Conservation (phyloP, 352 stramenopile genomes). For the Phytophthora palmivora region DNA sequence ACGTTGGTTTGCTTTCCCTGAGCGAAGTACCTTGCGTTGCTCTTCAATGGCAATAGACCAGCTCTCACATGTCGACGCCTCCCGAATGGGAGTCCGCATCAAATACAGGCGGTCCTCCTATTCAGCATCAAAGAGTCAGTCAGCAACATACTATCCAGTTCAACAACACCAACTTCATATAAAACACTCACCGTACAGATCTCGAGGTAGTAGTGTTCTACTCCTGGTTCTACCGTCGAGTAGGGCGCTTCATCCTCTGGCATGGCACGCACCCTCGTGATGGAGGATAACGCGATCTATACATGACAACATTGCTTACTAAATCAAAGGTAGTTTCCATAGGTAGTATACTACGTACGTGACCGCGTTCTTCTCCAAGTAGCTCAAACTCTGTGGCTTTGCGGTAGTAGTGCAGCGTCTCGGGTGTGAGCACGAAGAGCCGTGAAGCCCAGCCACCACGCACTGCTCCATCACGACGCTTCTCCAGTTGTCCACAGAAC, state of each 20-base stretch:
- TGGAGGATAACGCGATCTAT: constrained; percentile 67
- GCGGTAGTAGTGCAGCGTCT: constrained; percentile 85
- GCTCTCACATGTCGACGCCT: constrained; percentile 84
- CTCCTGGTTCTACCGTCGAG: constrained; percentile 55
- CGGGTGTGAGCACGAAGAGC: constrained; percentile 83
- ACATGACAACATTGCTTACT: constrained; percentile 3
- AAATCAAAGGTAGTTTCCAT: background rate
- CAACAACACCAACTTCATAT: background rate
- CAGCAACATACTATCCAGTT: background rate
- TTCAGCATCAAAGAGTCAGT: constrained; percentile 7
- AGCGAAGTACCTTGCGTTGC: constrained; percentile 75
- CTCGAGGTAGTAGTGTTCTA: constrained; percentile 85
- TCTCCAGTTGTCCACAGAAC: constrained; percentile 80
- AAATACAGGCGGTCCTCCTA: constrained; percentile 78
- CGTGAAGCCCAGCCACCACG: constrained; percentile 75
- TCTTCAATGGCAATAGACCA: constrained; percentile 88
- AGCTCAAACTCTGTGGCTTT: constrained; percentile 76
- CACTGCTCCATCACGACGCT: constrained; percentile 78
- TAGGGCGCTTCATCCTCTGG: constrained; percentile 70
- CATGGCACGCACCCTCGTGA: constrained; percentile 79
- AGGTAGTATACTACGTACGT: constrained; percentile 39
- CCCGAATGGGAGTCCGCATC: constrained; percentile 70
- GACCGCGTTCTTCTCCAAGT: constrained; percentile 79
- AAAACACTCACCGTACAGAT: constrained; percentile 65
- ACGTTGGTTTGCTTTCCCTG: constrained; percentile 61